Evolutionary conservation across 352 stramenopile genomes (phyloP).

Genomic region (Pythium rhizo-oryzae): DNA sequence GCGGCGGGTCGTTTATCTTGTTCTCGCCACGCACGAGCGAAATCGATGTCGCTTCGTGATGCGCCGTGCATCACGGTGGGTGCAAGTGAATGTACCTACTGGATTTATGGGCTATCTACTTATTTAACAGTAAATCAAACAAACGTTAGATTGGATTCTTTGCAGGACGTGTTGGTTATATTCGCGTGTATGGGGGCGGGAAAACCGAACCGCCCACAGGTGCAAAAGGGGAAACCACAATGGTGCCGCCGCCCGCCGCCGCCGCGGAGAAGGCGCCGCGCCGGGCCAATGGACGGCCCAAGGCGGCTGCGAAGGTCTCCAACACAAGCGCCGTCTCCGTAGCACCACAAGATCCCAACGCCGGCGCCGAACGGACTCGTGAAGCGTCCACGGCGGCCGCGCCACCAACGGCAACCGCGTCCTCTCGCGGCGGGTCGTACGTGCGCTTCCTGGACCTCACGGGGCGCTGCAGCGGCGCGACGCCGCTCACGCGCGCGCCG

Average conservation of each 20-base stretch:
- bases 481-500: slow-evolving; percentile 32
- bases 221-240: slow-evolving; percentile 3
- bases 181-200: not conserved
- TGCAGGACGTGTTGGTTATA: not conserved
- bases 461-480: slow-evolving; percentile 34
- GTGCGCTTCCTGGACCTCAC: slow-evolving; percentile 49
- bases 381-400: not conserved
- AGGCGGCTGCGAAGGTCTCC: not conserved
- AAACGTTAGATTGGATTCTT: slow-evolving; percentile 8
- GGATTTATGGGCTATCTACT: too few species aligned
- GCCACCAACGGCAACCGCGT: not conserved
- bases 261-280: slow-evolving; percentile 10
- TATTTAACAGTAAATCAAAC: not conserved
- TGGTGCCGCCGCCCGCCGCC: not conserved
- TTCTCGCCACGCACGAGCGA: slow-evolving; percentile 12
- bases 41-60: slow-evolving; percentile 16
- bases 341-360: not conserved
- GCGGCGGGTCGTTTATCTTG: not conserved
- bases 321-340: not conserved
- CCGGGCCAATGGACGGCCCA: slow-evolving; percentile 3
- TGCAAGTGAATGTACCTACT: not conserved
- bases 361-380: not conserved
- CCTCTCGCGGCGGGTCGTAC: slow-evolving; percentile 27
- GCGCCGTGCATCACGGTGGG: slow-evolving; percentile 13
- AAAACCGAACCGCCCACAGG: not conserved